Percentiles rank a stretch among this genome's conserved stretches.
Conservation (phyloP, 1,284 basidiomycete genomes). For the Papiliotrema flavescens region DNA sequence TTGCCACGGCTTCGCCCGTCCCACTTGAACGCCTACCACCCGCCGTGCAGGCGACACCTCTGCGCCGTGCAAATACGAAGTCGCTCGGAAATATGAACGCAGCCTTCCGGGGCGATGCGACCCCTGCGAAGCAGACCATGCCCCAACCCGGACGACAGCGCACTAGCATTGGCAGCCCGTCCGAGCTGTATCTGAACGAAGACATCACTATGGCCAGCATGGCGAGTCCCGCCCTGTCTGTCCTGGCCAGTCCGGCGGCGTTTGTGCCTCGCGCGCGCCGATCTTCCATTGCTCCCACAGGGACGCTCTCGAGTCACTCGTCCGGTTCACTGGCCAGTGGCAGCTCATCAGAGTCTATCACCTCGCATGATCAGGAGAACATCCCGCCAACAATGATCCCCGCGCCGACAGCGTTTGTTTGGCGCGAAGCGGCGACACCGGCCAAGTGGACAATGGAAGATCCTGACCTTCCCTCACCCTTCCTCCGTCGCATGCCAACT, state of each 20-base stretch:
- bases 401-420: conserved; percentile 26
- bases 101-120: conserved; percentile 27
- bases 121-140: conserved; percentile 26
- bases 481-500: conserved; percentile 27
- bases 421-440: conserved; percentile 40
- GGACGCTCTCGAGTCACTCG: neutral
- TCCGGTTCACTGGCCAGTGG: neutral
- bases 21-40: conserved; percentile 10
- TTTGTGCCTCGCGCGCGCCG: conserved; percentile 25
- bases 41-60: conserved; percentile 21
- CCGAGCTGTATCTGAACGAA: conserved; percentile 31
- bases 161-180: conserved; percentile 39
- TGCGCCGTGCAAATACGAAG: conserved; percentile 34
- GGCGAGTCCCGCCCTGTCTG: conserved; percentile 29
- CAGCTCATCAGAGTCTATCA: conserved; percentile 1
- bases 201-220: conserved; percentile 45
- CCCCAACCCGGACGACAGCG: conserved; percentile 13
- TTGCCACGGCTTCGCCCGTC: conserved; percentile 16
- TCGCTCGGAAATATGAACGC: conserved; percentile 41
- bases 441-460: conserved; percentile 43
- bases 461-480: conserved; percentile 41
- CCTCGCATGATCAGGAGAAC: conserved; percentile 1
- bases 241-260: conserved; percentile 23
- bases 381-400: conserved; percentile 35
- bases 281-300: conserved; percentile 19